These are phyloP conservation scores for Sporisorium iseilematis-ciliati DNA, from an alignment of 1,284 basidiomycete species.

Conservation along the genomic window DNA sequence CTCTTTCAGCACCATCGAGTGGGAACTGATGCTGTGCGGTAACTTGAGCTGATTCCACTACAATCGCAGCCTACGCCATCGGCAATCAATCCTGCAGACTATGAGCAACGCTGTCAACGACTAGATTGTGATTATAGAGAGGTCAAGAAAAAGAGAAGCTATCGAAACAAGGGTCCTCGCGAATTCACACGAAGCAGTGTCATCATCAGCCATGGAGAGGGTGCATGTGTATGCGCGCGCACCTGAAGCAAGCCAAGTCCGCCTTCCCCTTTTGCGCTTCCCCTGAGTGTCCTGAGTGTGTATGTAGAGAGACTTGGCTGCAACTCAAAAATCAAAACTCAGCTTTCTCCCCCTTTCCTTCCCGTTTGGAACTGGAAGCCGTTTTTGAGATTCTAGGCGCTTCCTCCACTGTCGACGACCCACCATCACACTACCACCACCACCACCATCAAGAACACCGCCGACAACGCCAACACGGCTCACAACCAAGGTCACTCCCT, in stretches of 20 bases:
- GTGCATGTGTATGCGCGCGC: no score
- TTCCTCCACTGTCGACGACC: neutral
- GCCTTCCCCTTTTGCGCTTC: no score
- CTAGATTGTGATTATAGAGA: no score
- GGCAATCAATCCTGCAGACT: neutral
- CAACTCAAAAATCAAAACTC: no score
- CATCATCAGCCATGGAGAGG: no score
- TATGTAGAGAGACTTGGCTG: no score
- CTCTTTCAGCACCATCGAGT: neutral
- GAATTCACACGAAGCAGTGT: no score
- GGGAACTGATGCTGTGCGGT: neutral
- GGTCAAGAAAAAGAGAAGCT: no score
- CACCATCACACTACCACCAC: conserved; percentile 2
- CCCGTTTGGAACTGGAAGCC: conserved; percentile 2
- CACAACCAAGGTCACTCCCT: conserved; percentile 5
- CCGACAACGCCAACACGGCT: conserved; percentile 11
- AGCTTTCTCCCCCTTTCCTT: conserved; percentile 2
- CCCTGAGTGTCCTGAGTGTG: no score
- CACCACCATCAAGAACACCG: conserved; percentile 16
- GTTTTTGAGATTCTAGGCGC: neutral
- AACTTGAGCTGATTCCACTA: neutral
- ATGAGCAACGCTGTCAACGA: no score
- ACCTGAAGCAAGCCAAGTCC: no score
- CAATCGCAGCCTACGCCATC: neutral
- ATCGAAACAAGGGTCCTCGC: no score